Evolutionary conservation across 148 eudicot species (phyloP), one percentile per base, ranked within the genome.

Genomic region (Drosera capensis): DNA sequence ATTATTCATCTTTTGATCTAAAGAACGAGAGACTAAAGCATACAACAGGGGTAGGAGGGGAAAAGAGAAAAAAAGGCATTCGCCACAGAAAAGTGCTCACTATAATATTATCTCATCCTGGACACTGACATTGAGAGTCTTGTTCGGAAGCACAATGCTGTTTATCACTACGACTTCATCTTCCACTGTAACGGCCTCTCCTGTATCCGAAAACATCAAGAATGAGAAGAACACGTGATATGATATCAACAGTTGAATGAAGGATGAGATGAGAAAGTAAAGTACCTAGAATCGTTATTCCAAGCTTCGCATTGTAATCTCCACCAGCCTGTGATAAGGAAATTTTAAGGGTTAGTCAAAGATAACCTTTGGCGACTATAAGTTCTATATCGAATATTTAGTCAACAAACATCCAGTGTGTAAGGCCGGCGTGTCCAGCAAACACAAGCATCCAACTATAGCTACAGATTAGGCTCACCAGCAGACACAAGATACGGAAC

Each of bases 151-250:
- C 50, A 78, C 80, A 29, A 78, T 68, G 58, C 80, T 56, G 52
- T 74, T 78, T 46, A 66, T 51, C 22, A 78, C 77, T 40, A 78
- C 85, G 11, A 78, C 80, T 66, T 73, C 85, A 54, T 78, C 85
- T 71, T 78, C 85, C 43, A 78, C 80, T 14, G 48, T 53, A 48
- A 81, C 96, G 0, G 87, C 67, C 55, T 86, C 96, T 44, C 96
- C 96, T 86, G 73, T 55, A 67, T 28, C 31, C 4, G 9, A 4
- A 28, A 28, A 28, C 4, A 9, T 28, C 31, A 28, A 3, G 31
- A 28, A 3, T 4, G 6, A 28, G 31, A 9, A 9, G 31, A 28
- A 28, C 4, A 9, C 31, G 4, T 9, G 31, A 28, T 3, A 28
- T 3, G 31, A 28, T 28, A 28, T 3, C 4, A 28, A 9, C 4